Evolutionary conservation across 805 yeast genomes (phyloP).

Genomic region (Wilhelminamyces savonicus): DNA sequence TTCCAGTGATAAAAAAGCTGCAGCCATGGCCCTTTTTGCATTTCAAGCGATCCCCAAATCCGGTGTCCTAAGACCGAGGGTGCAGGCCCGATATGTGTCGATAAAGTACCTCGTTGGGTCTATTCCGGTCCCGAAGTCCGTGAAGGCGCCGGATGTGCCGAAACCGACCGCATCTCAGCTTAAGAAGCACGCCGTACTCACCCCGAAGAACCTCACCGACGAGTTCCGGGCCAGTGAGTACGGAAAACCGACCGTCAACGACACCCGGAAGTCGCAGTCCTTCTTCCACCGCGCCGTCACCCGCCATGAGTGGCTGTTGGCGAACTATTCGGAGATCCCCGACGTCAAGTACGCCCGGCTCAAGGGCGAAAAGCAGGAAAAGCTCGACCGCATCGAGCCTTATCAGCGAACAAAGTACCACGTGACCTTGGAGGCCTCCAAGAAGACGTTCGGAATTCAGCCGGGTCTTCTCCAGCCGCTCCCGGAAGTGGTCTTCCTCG

Average conservation of each 20-base stretch:
- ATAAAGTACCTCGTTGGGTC: no score
- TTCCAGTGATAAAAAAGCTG: no score
- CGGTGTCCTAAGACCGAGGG: no score
- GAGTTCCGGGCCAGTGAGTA: no score
- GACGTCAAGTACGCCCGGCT: slow-evolving; percentile 36
- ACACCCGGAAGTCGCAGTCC: slow-evolving; percentile 15
- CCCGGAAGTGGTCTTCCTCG: slow-evolving; percentile 74
- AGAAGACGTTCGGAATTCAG: slow-evolving; percentile 23
- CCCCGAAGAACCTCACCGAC: no score
- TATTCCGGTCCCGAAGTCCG: no score
- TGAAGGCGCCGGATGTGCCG: no score
- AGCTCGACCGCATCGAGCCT: slow-evolving; percentile 15
- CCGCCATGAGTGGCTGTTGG: slow-evolving; percentile 56
- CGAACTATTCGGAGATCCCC: slow-evolving; percentile 50
- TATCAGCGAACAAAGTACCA: slow-evolving; percentile 18
- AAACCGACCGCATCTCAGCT: no score
- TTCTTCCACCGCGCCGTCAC: slow-evolving; percentile 42
- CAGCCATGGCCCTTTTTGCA: no score
- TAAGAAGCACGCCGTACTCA: no score
- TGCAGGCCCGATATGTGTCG: no score
- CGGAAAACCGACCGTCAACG: neutral
- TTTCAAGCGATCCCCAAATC: no score
- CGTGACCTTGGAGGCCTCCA: slow-evolving; percentile 9
- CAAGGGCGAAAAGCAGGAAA: slow-evolving; percentile 8
- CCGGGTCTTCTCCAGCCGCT: slow-evolving; percentile 27